Evolutionary conservation across 345 rosid genomes (phyloP).

Genomic region (Raphanus raphanistrum): DNA sequence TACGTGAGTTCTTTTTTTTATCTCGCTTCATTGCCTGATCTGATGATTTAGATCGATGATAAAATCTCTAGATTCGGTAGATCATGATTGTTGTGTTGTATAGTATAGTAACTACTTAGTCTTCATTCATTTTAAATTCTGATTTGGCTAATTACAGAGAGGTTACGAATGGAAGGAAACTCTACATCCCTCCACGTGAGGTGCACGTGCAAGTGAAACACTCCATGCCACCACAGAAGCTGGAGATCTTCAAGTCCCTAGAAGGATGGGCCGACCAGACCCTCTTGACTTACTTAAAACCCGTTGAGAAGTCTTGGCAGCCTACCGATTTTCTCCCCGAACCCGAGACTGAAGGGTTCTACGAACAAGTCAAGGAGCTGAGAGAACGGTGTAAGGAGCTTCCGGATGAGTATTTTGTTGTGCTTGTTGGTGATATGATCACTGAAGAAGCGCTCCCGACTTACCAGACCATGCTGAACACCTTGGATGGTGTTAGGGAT

Average conservation of each 20-base stretch:
- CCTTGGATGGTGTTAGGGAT: constrained; percentile 69
- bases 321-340: constrained; percentile 57
- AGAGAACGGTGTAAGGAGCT: constrained; percentile 60
- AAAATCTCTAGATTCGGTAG: constrained; percentile 13
- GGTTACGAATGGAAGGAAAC: constrained; percentile 53
- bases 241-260: constrained; percentile 51
- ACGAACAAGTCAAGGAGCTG: constrained; percentile 63
- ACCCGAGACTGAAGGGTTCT: constrained; percentile 56
- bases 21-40: constrained; percentile 16
- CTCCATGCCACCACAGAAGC: constrained; percentile 57
- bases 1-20: constrained; percentile 35
- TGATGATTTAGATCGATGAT: constrained; percentile 2
- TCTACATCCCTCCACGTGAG: constrained; percentile 59
- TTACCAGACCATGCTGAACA: constrained; percentile 74
- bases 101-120: neutral
- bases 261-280: constrained; percentile 70
- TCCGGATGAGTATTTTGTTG: constrained; percentile 66
- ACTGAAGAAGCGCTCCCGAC: constrained; percentile 79
- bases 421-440: constrained; percentile 76
- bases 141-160: constrained; percentile 46
- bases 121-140: neutral
- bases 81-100: neutral
- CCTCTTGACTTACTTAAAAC: constrained; percentile 54
- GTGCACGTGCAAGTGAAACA: constrained; percentile 70
- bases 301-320: constrained; percentile 75